Percentiles rank a stretch among this genome's conserved stretches.
phyloP scores from a whole-genome alignment of 139 green algal genomes.

The Asterochloris sp. region DNA sequence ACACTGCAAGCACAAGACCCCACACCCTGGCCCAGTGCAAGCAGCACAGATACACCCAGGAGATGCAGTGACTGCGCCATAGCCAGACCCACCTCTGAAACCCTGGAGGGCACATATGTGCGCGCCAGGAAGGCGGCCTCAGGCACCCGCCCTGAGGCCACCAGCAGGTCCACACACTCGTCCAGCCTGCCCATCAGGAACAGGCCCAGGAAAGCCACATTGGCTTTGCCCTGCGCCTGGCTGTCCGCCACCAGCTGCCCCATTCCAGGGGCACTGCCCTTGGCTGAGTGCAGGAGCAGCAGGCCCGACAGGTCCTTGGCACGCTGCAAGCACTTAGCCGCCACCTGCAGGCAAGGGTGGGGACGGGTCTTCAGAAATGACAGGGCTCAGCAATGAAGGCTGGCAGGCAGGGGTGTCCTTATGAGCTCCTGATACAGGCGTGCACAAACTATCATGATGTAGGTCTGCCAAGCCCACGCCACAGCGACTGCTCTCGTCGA shows the following conservation, averaged over 20 bases:
- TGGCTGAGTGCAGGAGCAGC: conserved; percentile 79
- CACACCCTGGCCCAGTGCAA: too few relatives aligned
- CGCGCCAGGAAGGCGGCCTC: conserved; percentile 96
- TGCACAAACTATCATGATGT: too few relatives aligned
- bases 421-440: too few relatives aligned
- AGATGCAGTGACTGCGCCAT: not conserved
- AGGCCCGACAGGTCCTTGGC: conserved; percentile 83
- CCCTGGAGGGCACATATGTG: conserved; percentile 80
- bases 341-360: conserved; percentile 27
- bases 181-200: conserved; percentile 83
- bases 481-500: too few relatives aligned
- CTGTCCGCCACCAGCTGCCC: conserved; percentile 24
- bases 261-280: conserved; percentile 35
- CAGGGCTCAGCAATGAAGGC: too few relatives aligned
- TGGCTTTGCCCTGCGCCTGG: conserved; percentile 65
- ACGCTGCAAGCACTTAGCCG: conserved; percentile 65
- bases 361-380: too few relatives aligned
- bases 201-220: conserved; percentile 85
- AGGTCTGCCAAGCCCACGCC: too few relatives aligned
- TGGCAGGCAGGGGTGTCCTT: too few relatives aligned
- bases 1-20: too few relatives aligned
- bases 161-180: conserved; percentile 80
- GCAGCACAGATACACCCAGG: too few relatives aligned
- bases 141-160: conserved; percentile 66
- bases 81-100: conserved; percentile 44